These are phyloP conservation scores for Aspergillus conjunctus DNA, from an alignment of 495 filamentous ascomycete genomes.

Conservation along the genomic window DNA sequence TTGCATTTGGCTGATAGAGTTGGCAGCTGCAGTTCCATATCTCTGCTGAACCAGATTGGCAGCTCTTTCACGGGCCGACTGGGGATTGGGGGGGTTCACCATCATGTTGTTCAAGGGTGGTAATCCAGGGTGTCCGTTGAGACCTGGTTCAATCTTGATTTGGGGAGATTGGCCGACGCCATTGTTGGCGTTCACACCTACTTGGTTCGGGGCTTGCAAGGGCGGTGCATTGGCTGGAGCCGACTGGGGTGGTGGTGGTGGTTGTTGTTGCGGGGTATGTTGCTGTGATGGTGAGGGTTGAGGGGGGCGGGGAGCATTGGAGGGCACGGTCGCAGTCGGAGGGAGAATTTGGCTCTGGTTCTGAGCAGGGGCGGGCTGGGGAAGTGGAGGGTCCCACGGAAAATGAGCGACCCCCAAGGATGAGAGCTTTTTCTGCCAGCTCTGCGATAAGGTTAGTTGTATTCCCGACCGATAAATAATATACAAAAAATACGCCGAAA, in stretches of 20 bases:
- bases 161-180: constrained; percentile 47
- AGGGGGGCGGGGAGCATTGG: constrained; percentile 54
- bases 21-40: constrained; percentile 70
- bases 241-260: constrained; percentile 39
- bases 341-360: constrained; percentile 42
- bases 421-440: constrained; percentile 89
- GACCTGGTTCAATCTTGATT: constrained; percentile 78
- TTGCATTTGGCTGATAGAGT: constrained; percentile 68
- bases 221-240: constrained; percentile 27
- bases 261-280: constrained; percentile 36
- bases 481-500: constrained; percentile 15
- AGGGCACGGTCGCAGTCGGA: constrained; percentile 57
- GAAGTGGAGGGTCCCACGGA: constrained; percentile 86
- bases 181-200: constrained; percentile 23
- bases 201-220: constrained; percentile 26
- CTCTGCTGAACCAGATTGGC: constrained; percentile 66
- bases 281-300: constrained; percentile 35
- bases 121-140: constrained; percentile 50
- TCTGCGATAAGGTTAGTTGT: constrained; percentile 54
- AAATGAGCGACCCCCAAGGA: constrained; percentile 80
- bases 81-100: constrained; percentile 40
- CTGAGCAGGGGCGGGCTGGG: constrained; percentile 41
- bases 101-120: constrained; percentile 40
- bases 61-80: constrained; percentile 67
- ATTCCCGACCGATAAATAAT: too few relatives aligned